These are phyloP conservation scores for Lipomyces chichibuensis DNA, from an alignment of 805 yeast genomes.

Conservation along the genomic window DNA sequence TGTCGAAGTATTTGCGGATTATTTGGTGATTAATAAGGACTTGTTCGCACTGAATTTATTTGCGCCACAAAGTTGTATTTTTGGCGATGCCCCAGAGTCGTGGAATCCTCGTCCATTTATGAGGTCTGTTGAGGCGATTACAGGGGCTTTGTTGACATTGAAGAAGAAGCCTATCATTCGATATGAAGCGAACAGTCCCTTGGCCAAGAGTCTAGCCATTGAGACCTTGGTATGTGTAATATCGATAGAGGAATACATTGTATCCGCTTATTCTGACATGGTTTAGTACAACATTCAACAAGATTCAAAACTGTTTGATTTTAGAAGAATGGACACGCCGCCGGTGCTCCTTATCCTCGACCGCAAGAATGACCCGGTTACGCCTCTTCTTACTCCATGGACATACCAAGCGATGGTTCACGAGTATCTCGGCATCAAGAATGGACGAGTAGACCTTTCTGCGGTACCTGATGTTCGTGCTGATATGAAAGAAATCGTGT, in stretches of 20 bases:
- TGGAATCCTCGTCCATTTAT: conserved; percentile 55
- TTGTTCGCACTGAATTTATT: conserved; percentile 56
- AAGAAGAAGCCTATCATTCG: conserved; percentile 78
- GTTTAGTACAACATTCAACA: conserved; percentile 41
- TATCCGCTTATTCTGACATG: conserved; percentile 52
- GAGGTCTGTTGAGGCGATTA: conserved; percentile 50
- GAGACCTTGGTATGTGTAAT: conserved; percentile 50
- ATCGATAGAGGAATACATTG: conserved; percentile 47
- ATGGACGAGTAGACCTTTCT: conserved; percentile 75
- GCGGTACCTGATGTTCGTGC: conserved; percentile 57
- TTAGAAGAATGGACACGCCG: conserved; percentile 62
- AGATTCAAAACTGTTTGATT: conserved; percentile 64
- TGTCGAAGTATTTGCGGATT: conserved; percentile 85
- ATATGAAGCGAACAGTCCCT: conserved; percentile 68
- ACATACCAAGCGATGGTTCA: conserved; percentile 98
- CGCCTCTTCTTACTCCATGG: conserved; percentile 95
- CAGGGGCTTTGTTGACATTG: conserved; percentile 67
- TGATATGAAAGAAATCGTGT: conserved; percentile 66
- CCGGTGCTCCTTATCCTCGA: conserved; percentile 79
- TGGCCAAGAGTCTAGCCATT: conserved; percentile 68
- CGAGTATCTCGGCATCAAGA: conserved; percentile 79
- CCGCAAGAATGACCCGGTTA: conserved; percentile 85
- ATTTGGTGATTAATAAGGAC: conserved; percentile 69
- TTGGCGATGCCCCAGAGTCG: conserved; percentile 47
- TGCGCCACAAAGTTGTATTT: conserved; percentile 42